Percentiles rank a stretch among this genome's conserved stretches.
phyloP scores from a whole-genome alignment of 1,284 basidiomycete species.

The Cutaneotrichosporon cavernicola region DNA sequence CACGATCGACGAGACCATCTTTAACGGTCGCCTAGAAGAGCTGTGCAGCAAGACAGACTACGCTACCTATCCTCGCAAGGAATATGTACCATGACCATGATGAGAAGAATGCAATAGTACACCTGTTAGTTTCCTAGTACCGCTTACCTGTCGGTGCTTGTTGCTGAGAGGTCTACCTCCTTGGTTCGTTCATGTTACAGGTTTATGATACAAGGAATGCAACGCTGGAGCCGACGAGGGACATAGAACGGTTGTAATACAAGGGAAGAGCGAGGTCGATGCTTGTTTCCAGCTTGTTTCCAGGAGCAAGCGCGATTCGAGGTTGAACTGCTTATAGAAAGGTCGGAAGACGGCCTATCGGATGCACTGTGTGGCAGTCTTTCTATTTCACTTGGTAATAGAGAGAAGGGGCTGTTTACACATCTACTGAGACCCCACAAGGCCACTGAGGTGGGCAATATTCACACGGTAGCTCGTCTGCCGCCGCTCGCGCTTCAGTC shows the following conservation, averaged over 20 bases:
- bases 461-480: background rate
- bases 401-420: background rate
- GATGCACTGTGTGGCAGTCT: no score
- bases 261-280: no score
- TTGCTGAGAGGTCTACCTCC: no score
- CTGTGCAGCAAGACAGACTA: slow-evolving; percentile 40
- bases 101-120: background rate
- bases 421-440: background rate
- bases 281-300: no score
- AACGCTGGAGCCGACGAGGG: no score
- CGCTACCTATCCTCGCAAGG: slow-evolving; percentile 13
- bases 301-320: no score
- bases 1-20: slow-evolving; percentile 81
- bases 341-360: no score
- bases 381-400: no score
- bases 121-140: background rate
- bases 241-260: no score
- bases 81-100: slow-evolving; percentile 2
- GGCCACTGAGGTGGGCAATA: background rate
- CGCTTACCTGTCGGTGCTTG: background rate
- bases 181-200: no score
- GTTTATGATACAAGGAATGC: no score
- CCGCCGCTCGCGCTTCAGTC: background rate
- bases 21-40: slow-evolving; percentile 30
- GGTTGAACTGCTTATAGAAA: no score